Conservation (phyloP, 106 monocot species). For the Alisma plantagoaquatica region DNA sequence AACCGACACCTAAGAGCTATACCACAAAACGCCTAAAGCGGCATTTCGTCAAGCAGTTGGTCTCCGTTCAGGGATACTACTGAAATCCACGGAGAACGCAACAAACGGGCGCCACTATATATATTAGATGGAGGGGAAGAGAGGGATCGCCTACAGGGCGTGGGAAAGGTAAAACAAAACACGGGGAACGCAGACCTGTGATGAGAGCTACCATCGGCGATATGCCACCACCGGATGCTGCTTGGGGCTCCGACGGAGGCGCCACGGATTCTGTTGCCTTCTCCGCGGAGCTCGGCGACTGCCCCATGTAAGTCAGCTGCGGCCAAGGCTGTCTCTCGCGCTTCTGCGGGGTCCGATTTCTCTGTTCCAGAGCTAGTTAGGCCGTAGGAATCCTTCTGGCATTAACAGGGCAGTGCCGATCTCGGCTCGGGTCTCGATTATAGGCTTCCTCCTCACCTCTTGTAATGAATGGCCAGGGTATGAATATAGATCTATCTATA, state of each 20-base stretch:
- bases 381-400: too few species aligned
- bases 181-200: slow-evolving; percentile 1
- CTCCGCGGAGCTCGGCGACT: neutral
- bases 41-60: too few species aligned
- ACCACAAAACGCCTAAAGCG: too few species aligned
- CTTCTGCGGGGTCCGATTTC: too few species aligned
- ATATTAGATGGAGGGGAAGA: neutral
- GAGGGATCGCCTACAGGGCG: neutral
- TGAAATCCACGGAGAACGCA: neutral
- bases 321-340: too few species aligned
- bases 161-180: neutral
- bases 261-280: neutral
- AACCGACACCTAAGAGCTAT: too few species aligned
- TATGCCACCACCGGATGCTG: neutral
- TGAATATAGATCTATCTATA: too few species aligned
- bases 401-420: too few species aligned
- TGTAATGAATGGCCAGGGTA: too few species aligned
- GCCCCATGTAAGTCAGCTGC: neutral
- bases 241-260: neutral
- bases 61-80: neutral
- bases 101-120: neutral
- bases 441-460: too few species aligned
- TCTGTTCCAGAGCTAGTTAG: too few species aligned
- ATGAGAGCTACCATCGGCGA: slow-evolving; percentile 13
- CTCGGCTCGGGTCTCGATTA: too few species aligned